phyloP scores from a whole-genome alignment of 176 grass and related monocot species.

The Urochloa ruziziensis region DNA sequence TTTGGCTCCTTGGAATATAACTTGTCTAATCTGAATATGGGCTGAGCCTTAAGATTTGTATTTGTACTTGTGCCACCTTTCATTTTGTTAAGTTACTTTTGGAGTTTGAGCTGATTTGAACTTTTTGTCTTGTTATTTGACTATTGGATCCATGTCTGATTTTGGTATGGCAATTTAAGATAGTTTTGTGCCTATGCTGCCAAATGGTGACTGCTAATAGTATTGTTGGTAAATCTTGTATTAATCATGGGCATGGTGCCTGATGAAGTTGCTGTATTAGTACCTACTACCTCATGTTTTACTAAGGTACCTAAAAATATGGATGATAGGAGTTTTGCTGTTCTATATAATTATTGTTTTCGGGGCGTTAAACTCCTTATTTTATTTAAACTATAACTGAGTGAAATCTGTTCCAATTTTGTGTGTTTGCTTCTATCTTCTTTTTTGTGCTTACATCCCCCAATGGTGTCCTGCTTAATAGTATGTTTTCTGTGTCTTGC shows the following conservation, averaged over 20 bases:
- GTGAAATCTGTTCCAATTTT: not conserved
- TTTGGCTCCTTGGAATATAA: not conserved
- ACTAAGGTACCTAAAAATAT: slow-evolving; percentile 6
- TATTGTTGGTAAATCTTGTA: not conserved
- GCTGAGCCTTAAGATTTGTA: not conserved
- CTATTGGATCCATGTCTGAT: not conserved
- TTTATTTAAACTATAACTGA: not conserved
- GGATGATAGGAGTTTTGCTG: not conserved
- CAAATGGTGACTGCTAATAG: not conserved
- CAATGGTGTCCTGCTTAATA: not conserved
- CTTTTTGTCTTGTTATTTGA: no score
- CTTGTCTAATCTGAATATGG: not conserved
- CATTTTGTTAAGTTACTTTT: not conserved
- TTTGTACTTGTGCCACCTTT: not conserved
- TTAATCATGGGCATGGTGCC: not conserved
- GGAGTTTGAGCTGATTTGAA: no score
- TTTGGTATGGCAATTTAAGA: not conserved
- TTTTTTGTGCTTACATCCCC: not conserved
- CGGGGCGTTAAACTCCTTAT: not conserved
- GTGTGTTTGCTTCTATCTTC: not conserved
- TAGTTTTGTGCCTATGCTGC: not conserved
- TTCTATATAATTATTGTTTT: not conserved
- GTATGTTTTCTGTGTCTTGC: not conserved
- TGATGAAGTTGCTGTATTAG: not conserved
- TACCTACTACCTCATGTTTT: not conserved